phyloP scores from a whole-genome alignment of 2,329 filamentous ascomycete species.

The Sordariomycetes sp. region DNA sequence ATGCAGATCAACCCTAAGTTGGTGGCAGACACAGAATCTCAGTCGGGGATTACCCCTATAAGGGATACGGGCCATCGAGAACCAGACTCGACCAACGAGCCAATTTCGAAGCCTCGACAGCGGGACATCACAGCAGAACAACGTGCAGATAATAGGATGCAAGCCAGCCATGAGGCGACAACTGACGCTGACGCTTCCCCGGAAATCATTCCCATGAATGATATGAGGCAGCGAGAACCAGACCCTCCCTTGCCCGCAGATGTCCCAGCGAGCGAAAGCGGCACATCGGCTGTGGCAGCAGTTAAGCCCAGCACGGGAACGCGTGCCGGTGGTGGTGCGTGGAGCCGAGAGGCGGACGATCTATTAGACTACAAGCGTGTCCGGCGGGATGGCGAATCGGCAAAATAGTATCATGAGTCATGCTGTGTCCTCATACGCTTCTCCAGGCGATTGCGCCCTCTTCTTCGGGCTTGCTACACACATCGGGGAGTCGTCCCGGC shows the following conservation, averaged over 20 bases:
- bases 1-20: not conserved
- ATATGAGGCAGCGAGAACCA: not conserved
- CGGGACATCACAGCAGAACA: no score
- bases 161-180: not conserved
- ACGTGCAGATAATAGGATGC: no score
- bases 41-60: not conserved
- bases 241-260: not conserved
- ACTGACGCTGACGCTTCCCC: not conserved
- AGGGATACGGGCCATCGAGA: not conserved
- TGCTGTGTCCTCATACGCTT: not conserved
- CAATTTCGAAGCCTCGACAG: no score
- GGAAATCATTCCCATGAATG: not conserved
- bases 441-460: no score
- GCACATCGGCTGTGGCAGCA: not conserved
- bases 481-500: no score
- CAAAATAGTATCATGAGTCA: not conserved
- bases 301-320: not conserved
- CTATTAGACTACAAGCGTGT: slow-evolving; percentile 13
- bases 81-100: not conserved
- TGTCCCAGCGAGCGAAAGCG: not conserved
- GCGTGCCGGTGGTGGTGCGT: slow-evolving; percentile 12
- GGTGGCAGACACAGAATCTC: not conserved
- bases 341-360: slow-evolving; percentile 20
- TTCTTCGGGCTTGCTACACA: not conserved
- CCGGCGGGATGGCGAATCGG: no score